phyloP scores from a whole-genome alignment of 2,329 filamentous ascomycete species.

The Cercospora sp. region DNA sequence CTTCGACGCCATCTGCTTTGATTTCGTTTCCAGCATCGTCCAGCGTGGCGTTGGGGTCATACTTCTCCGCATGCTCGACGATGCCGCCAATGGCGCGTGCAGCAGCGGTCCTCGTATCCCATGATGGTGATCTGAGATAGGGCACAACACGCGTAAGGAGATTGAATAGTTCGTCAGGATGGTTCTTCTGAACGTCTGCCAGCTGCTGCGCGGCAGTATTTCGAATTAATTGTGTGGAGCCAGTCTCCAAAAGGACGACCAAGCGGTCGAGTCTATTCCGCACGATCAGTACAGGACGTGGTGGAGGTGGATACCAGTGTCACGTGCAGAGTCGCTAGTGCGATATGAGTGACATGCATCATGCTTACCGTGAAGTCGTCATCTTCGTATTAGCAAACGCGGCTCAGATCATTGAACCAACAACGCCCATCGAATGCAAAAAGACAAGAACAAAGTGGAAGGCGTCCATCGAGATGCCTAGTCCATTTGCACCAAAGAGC shows the following conservation, averaged over 20 bases:
- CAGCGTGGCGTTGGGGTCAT: constrained; percentile 67
- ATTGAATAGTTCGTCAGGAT: constrained; percentile 96
- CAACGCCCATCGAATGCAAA: constrained; percentile 7
- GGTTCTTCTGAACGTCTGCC: constrained; percentile 96
- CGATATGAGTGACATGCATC: constrained; percentile 15
- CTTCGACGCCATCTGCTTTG: constrained; percentile 40
- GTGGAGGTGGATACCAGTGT: not conserved
- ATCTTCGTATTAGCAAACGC: constrained; percentile 4
- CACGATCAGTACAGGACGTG: constrained; percentile 5
- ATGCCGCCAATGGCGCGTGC: constrained; percentile 95
- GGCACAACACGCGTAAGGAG: constrained; percentile 91
- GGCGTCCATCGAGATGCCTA: constrained; percentile 14
- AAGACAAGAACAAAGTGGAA: not conserved
- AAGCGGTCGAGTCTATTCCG: constrained; percentile 42
- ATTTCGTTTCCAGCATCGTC: constrained; percentile 39
- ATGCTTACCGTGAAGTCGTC: constrained; percentile 18
- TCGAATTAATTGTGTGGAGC: constrained; percentile 91
- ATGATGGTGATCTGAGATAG: constrained; percentile 90
- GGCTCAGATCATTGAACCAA: not conserved
- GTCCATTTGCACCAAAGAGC: not conserved
- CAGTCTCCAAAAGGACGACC: constrained; percentile 87
- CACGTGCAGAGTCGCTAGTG: constrained; percentile 8
- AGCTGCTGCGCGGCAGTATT: constrained; percentile 97
- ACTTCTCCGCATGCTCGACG: constrained; percentile 79
- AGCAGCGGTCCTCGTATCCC: constrained; percentile 92